Percentiles rank a stretch among this genome's conserved stretches.
phyloP scores from a whole-genome alignment of 2,329 filamentous ascomycete genomes.

The Diplodia seriata region DNA sequence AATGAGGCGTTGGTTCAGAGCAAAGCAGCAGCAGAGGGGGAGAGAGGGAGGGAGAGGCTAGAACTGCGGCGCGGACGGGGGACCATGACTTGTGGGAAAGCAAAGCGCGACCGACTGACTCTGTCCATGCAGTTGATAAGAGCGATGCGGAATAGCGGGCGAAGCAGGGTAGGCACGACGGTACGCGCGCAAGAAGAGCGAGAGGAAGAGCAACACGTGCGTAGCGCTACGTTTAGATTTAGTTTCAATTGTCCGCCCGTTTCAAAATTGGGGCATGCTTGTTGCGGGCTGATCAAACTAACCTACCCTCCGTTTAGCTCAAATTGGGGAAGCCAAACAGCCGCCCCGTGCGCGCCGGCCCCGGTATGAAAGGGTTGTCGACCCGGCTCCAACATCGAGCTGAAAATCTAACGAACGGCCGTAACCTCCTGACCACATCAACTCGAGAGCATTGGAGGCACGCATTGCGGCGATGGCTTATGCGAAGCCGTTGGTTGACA shows the following conservation, averaged over 20 bases:
- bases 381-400: background rate
- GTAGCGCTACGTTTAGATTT: background rate
- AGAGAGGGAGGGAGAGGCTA: background rate
- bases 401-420: background rate
- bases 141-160: background rate
- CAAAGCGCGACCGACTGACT: background rate
- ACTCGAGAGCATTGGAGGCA: background rate
- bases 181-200: background rate
- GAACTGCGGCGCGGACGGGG: background rate
- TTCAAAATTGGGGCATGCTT: background rate
- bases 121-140: background rate
- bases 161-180: background rate
- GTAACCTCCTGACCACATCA: background rate
- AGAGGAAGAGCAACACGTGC: background rate
- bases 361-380: conserved; percentile 16
- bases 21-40: background rate
- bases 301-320: background rate
- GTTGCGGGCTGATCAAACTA: background rate
- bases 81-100: background rate
- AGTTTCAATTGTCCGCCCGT: background rate
- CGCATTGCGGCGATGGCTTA: background rate
- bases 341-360: background rate
- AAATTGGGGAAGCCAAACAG: background rate
- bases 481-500: background rate
- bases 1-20: background rate